These are phyloP conservation scores for Rhinocladiella mackenziei DNA, from an alignment of 2,329 filamentous ascomycete species.

Conservation along the genomic window DNA sequence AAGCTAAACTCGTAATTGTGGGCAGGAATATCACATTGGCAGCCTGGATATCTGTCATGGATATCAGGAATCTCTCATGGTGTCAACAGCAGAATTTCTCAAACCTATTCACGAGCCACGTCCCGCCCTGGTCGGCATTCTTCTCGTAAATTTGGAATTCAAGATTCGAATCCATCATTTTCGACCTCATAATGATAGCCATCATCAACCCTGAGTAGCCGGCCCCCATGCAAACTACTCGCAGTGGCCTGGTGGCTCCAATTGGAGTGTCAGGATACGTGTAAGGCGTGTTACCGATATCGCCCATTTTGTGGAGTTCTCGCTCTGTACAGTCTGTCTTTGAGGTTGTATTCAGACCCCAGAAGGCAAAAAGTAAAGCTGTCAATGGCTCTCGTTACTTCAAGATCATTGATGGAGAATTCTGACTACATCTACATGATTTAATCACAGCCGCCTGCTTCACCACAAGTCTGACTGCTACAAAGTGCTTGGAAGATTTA, in stretches of 20 bases:
- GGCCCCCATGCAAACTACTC: slow-evolving; percentile 18
- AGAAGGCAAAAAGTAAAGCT: too few relatives aligned
- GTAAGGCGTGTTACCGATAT: too few relatives aligned
- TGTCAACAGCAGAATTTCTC: slow-evolving; percentile 13
- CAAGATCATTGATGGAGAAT: too few relatives aligned
- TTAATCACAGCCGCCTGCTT: too few relatives aligned
- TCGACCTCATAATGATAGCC: slow-evolving; percentile 28
- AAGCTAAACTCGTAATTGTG: slow-evolving; percentile 68
- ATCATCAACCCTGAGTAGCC: slow-evolving; percentile 23
- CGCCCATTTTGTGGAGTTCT: too few relatives aligned
- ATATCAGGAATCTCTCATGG: neutral
- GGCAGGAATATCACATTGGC: slow-evolving; percentile 15
- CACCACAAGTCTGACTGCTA: too few relatives aligned
- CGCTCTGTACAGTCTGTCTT: too few relatives aligned
- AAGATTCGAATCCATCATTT: neutral
- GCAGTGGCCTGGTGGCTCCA: slow-evolving; percentile 18
- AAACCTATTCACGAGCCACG: slow-evolving; percentile 31
- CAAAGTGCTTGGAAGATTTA: too few relatives aligned
- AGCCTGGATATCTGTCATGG: slow-evolving; percentile 9
- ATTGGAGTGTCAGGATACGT: too few relatives aligned
- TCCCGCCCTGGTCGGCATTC: slow-evolving; percentile 31
- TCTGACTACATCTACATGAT: too few relatives aligned
- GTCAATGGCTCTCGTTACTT: too few relatives aligned
- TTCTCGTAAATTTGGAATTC: slow-evolving; percentile 28
- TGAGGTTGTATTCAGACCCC: too few relatives aligned